Conservation (phyloP, 352 stramenopile species). For the Pythium aphanidermatum region DNA sequence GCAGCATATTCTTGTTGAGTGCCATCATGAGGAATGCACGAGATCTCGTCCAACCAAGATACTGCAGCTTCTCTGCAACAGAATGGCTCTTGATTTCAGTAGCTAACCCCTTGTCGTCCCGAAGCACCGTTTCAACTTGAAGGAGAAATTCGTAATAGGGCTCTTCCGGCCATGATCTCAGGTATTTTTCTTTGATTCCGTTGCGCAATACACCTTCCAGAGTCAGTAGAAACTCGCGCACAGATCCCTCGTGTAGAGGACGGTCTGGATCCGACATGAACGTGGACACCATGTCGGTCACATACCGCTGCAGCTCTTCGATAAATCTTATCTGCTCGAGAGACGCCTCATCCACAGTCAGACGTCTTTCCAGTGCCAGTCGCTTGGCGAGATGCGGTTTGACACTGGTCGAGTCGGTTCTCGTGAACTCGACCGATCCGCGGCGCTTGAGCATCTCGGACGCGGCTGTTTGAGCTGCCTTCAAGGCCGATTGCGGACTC, state of each 20-base stretch:
- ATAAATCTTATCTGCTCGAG: constrained; percentile 23
- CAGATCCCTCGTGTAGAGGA: constrained; percentile 67
- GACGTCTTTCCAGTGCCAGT: constrained; percentile 27
- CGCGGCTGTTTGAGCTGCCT: constrained; percentile 41
- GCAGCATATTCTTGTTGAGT: constrained; percentile 73
- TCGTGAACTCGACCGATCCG: constrained; percentile 10
- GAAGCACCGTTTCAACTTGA: constrained; percentile 48
- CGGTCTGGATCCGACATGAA: constrained; percentile 65
- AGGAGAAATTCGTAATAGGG: constrained; percentile 69
- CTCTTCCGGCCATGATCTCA: constrained; percentile 55
- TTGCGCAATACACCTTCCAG: constrained; percentile 60
- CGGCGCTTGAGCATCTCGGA: constrained; percentile 30
- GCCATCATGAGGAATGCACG: constrained; percentile 56
- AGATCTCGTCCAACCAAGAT: constrained; percentile 61
- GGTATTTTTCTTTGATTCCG: constrained; percentile 53
- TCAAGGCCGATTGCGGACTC: constrained; percentile 30
- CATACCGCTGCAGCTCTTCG: constrained; percentile 27
- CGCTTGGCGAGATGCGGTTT: constrained; percentile 33
- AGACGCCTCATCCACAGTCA: constrained; percentile 18
- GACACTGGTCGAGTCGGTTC: constrained; percentile 13
- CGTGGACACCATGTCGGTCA: constrained; percentile 64
- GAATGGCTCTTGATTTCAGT: constrained; percentile 33
- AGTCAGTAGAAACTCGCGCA: constrained; percentile 48
- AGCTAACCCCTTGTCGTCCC: constrained; percentile 67
- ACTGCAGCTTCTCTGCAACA: constrained; percentile 28